A percentile compares a stretch with the other conserved stretches of the same genome.
Conservation (phyloP, 441 rosid species). For the Corymbia citriodora region DNA sequence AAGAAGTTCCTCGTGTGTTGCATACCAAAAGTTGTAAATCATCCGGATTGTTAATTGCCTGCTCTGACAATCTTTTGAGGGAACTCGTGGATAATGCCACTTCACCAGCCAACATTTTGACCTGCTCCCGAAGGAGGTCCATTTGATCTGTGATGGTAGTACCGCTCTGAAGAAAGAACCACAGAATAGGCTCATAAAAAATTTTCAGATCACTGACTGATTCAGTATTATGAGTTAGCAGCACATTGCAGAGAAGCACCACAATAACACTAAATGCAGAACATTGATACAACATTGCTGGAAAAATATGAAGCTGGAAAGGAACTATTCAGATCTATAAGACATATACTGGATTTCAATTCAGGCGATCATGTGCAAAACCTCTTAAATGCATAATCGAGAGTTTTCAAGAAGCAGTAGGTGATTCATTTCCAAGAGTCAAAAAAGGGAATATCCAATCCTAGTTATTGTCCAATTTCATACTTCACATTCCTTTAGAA, state of each 20-base stretch:
- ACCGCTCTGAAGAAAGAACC: conserved; percentile 41
- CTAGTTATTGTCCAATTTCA: background rate
- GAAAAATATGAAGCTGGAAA: background rate
- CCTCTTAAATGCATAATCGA: background rate
- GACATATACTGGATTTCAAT: background rate
- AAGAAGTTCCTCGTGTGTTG: conserved; percentile 1
- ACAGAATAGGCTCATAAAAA: background rate
- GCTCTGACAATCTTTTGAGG: conserved; percentile 74
- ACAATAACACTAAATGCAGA: background rate
- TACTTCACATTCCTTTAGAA: background rate
- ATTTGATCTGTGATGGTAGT: conserved; percentile 77
- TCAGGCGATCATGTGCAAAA: background rate
- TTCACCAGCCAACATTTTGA: conserved; percentile 90
- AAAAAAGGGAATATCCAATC: background rate
- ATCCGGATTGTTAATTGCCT: conserved; percentile 56
- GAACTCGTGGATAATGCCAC: conserved; percentile 81
- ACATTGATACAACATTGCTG: background rate
- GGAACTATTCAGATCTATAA: background rate
- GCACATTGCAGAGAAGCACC: background rate
- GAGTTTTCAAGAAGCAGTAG: background rate
- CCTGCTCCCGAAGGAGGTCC: conserved; percentile 94
- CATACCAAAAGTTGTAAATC: conserved; percentile 59
- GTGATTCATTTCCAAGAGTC: background rate
- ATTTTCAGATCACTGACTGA: background rate
- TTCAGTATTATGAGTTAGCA: conserved; percentile 20